Evolutionary conservation across 331 rosid genomes (phyloP).

Genomic region (Pyrus hybrid): DNA sequence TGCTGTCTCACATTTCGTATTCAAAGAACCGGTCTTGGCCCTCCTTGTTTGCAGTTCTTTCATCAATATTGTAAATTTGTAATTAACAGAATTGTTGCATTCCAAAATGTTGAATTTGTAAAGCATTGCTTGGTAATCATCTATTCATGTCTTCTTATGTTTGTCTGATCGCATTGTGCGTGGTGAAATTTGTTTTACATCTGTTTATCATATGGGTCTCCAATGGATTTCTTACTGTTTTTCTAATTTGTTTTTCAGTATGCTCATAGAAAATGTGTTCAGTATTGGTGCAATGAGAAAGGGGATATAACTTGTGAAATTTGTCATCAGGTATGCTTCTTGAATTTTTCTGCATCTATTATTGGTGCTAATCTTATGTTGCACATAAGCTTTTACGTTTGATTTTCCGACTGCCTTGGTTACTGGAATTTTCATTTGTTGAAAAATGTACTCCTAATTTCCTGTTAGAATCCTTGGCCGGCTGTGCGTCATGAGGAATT

Average conservation of each 20-base stretch:
- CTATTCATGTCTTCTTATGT: neutral
- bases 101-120: neutral
- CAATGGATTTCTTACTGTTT: neutral
- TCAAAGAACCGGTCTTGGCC: neutral
- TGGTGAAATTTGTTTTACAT: neutral
- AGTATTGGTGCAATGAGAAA: constrained; percentile 97
- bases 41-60: neutral
- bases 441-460: neutral
- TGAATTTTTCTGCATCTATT: neutral
- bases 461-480: neutral
- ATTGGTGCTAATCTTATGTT: neutral
- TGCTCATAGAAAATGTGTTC: constrained; percentile 96
- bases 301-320: constrained; percentile 92
- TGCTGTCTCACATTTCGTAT: neutral
- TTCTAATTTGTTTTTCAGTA: constrained; percentile 37
- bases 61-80: neutral
- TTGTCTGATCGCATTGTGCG: neutral
- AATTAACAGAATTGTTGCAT: neutral
- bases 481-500: neutral
- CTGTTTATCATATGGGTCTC: neutral
- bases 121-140: neutral
- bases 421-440: neutral
- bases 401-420: neutral
- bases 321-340: constrained; percentile 72
- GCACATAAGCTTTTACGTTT: neutral